Evolutionary conservation across 2,329 filamentous ascomycete species (phyloP).

Genomic region (Proliferodiscus dingleyae): DNA sequence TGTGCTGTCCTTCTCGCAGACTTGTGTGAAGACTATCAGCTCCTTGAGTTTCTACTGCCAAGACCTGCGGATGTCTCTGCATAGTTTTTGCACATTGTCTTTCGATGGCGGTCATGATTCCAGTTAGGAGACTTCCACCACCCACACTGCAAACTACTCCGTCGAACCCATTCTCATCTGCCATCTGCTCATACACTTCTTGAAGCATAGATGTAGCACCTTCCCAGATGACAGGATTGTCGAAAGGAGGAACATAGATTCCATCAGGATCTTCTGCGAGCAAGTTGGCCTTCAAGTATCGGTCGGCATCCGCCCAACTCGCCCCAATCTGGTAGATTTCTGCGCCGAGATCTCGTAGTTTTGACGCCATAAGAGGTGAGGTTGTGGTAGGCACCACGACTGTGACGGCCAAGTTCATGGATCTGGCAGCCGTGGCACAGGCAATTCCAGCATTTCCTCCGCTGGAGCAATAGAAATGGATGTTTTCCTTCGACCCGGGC

Average conservation of each 20-base stretch:
- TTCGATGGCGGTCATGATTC: constrained; percentile 59
- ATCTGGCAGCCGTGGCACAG: constrained; percentile 65
- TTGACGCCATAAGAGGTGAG: constrained; percentile 64
- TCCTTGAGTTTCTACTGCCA: constrained; percentile 73
- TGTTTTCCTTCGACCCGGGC: constrained; percentile 25
- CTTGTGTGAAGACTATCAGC: constrained; percentile 65
- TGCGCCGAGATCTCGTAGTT: constrained; percentile 63
- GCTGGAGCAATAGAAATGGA: constrained; percentile 74
- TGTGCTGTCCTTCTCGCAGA: constrained; percentile 49
- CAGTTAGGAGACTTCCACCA: constrained; percentile 75
- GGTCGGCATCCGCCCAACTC: constrained; percentile 66
- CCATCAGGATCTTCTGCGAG: constrained; percentile 43
- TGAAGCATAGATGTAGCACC: constrained; percentile 57
- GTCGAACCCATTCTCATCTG: constrained; percentile 44
- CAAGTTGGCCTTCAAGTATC: constrained; percentile 55
- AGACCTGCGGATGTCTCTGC: constrained; percentile 41
- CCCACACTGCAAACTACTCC: constrained; percentile 74
- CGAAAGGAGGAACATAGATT: constrained; percentile 67
- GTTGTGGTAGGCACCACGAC: constrained; percentile 69
- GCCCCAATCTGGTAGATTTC: constrained; percentile 64
- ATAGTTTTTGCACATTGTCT: constrained; percentile 19
- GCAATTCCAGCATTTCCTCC: constrained; percentile 84
- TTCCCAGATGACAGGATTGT: constrained; percentile 63
- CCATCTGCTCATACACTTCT: constrained; percentile 27
- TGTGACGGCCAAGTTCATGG: constrained; percentile 61